Percentiles rank a stretch among this genome's conserved stretches.
Evolutionary conservation across 129 eudicot genomes (phyloP).

Genomic region (Helianthus tuberosus): DNA sequence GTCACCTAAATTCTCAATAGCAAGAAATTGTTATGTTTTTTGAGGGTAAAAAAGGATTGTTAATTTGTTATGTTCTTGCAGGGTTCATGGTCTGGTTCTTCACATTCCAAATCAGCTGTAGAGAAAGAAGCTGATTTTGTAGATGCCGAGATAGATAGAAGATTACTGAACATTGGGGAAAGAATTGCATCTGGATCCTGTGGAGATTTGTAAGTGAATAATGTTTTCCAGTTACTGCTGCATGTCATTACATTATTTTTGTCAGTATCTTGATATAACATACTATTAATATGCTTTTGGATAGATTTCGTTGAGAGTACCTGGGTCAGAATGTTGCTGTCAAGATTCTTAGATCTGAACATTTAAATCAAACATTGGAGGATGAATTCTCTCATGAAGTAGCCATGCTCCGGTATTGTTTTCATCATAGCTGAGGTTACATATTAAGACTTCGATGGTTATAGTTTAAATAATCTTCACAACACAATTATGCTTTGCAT

Average conservation of each 20-base stretch:
- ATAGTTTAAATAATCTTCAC: too few species aligned
- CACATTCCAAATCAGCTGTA: slow-evolving; percentile 47
- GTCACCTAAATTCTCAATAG: neutral
- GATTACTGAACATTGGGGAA: slow-evolving; percentile 55
- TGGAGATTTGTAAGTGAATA: slow-evolving; percentile 40
- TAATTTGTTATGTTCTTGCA: neutral
- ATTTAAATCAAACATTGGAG: slow-evolving; percentile 58
- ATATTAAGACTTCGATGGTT: too few species aligned
- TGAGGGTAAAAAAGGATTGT: neutral
- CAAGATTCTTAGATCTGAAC: slow-evolving; percentile 73
- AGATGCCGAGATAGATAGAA: slow-evolving; percentile 73
- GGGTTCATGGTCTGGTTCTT: slow-evolving; percentile 33
- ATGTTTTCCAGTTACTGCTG: too few species aligned
- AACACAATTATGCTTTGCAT: too few species aligned
- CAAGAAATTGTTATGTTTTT: neutral
- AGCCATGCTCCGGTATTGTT: slow-evolving; percentile 55
- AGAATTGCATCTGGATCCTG: slow-evolving; percentile 74
- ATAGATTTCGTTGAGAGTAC: too few species aligned
- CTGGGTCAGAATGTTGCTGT: slow-evolving; percentile 75
- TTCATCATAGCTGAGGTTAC: too few species aligned
- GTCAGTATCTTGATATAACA: slow-evolving; percentile 15
- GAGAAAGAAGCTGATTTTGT: slow-evolving; percentile 42
- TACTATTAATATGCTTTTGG: neutral
- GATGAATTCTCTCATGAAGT: slow-evolving; percentile 76
- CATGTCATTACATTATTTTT: neutral